These are phyloP conservation scores for Neurospora sp. DNA, from an alignment of 495 filamentous ascomycete genomes.

Conservation along the genomic window DNA sequence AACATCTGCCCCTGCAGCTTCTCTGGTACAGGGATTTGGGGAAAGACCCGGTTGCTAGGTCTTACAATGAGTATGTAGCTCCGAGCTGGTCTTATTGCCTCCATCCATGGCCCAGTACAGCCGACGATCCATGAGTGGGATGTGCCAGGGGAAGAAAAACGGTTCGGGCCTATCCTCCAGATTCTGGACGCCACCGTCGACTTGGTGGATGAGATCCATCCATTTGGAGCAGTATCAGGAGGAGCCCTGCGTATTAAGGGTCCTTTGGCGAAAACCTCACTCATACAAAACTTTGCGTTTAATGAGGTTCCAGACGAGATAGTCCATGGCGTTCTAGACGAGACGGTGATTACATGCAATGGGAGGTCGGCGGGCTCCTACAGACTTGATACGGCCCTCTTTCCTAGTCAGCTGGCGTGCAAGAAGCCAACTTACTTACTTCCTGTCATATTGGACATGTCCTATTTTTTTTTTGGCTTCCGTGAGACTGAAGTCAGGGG, in stretches of 20 bases:
- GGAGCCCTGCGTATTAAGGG: background rate
- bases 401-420: background rate
- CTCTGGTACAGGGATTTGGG: background rate
- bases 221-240: background rate
- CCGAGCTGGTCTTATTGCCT: background rate
- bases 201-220: background rate
- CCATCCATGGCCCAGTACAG: background rate
- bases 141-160: too few relatives aligned
- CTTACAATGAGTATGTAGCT: background rate
- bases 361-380: background rate
- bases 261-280: background rate
- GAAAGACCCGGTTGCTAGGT: rapidly evolving
- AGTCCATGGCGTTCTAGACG: too few relatives aligned
- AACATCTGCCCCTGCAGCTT: background rate
- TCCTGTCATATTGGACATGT: background rate
- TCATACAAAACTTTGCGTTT: background rate
- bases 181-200: background rate
- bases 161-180: too few relatives aligned
- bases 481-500: background rate
- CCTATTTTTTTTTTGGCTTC: too few relatives aligned
- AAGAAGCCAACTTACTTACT: background rate
- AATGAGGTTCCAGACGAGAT: too few relatives aligned
- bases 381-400: rapidly evolving
- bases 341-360: background rate
- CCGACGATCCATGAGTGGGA: too few relatives aligned